Conservation (phyloP, 2,329 filamentous ascomycete genomes). For the Claviceps cyperi region DNA sequence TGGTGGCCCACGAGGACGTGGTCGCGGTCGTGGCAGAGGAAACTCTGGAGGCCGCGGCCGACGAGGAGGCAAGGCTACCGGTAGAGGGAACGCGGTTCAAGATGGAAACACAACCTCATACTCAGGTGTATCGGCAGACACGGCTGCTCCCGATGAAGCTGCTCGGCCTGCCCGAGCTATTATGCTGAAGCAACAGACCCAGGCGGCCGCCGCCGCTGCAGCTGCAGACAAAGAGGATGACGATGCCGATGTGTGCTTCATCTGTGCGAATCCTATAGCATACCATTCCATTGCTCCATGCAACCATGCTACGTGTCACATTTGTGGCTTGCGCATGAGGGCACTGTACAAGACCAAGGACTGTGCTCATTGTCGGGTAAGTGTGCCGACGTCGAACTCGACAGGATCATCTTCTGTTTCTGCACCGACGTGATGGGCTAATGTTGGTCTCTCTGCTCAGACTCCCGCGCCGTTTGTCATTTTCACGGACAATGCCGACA, state of each 20-base stretch:
- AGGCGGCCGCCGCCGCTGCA: slow-evolving; percentile 10
- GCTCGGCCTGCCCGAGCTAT: slow-evolving; percentile 19
- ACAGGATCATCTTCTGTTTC: neutral
- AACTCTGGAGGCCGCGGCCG: slow-evolving; percentile 6
- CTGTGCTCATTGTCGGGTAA: slow-evolving; percentile 85
- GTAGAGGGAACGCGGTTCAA: slow-evolving; percentile 3
- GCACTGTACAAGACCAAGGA: slow-evolving; percentile 93
- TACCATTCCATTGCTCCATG: slow-evolving; percentile 85
- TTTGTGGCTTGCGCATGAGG: slow-evolving; percentile 79
- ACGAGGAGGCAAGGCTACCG: slow-evolving; percentile 16
- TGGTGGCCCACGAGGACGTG: slow-evolving; percentile 22
- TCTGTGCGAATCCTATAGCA: slow-evolving; percentile 80
- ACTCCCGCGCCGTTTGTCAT: slow-evolving; percentile 69
- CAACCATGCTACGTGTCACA: slow-evolving; percentile 94
- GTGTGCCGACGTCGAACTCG: slow-evolving; percentile 16
- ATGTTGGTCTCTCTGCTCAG: slow-evolving; percentile 15
- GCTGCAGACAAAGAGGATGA: slow-evolving; percentile 25
- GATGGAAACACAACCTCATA: slow-evolving; percentile 6
- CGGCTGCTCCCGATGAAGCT: slow-evolving; percentile 18
- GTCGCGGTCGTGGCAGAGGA: slow-evolving; percentile 19
- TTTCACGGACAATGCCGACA: slow-evolving; percentile 74
- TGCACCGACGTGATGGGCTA: neutral
- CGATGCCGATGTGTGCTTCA: slow-evolving; percentile 80
- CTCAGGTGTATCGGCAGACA: slow-evolving; percentile 9
- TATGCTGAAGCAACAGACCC: slow-evolving; percentile 7